Percentiles rank a stretch among this genome's conserved stretches.
Conservation (phyloP, 179 eudicot species). For the Silene vulgaris region DNA sequence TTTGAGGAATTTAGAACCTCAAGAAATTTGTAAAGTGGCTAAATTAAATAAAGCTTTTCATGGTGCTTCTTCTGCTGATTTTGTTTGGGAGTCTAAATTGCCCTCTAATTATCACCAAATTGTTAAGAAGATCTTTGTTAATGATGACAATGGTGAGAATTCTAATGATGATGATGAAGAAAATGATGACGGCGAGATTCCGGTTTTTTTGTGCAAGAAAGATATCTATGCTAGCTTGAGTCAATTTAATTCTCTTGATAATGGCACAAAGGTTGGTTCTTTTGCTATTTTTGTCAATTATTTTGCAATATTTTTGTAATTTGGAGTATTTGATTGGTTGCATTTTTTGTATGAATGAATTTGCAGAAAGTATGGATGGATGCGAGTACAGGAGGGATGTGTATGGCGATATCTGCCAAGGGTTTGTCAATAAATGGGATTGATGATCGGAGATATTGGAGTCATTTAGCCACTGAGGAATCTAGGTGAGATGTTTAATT, state of each 20-base stretch:
- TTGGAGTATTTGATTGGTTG: neutral
- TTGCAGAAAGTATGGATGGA: conserved; percentile 79
- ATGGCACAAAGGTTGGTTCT: conserved; percentile 58
- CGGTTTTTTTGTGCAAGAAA: conserved; percentile 45
- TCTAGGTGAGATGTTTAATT: conserved; percentile 51
- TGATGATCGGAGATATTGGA: conserved; percentile 87
- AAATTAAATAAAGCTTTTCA: conserved; percentile 57
- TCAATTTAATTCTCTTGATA: conserved; percentile 51
- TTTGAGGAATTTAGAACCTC: conserved; percentile 51
- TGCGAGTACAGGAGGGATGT: conserved; percentile 48
- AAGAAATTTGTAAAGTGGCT: conserved; percentile 59
- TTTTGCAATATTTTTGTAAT: no score
- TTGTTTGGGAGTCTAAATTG: conserved; percentile 76
- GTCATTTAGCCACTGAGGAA: conserved; percentile 53
- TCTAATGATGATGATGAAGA: conserved; percentile 16
- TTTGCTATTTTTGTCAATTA: neutral
- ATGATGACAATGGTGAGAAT: conserved; percentile 5
- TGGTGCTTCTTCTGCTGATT: conserved; percentile 74
- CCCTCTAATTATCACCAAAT: conserved; percentile 54
- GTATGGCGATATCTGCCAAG: conserved; percentile 65
- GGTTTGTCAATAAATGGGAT: conserved; percentile 70
- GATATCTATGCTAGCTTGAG: conserved; percentile 61
- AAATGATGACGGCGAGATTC: neutral
- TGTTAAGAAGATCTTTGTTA: conserved; percentile 38
- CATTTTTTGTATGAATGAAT: neutral